A percentile compares a stretch with the other conserved stretches of the same genome.
Evolutionary conservation across 202 grass and related monocot species (phyloP).

Genomic region (Miscanthus sacchariflorus): DNA sequence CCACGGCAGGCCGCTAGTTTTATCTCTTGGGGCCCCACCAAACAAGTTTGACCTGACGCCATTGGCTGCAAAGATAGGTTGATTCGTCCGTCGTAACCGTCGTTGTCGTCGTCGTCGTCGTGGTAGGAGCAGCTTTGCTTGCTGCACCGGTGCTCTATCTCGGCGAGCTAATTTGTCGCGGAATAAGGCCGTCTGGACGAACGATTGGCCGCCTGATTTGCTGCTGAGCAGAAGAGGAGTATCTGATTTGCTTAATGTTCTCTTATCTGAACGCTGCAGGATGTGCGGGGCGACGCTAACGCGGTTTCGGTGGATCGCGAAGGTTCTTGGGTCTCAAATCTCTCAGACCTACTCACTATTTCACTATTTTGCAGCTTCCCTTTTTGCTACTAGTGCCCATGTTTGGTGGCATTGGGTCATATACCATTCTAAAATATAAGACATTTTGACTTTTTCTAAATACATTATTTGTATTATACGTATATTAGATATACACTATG

Average conservation of each 20-base stretch:
- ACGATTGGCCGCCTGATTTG: background rate
- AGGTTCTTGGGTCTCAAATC: background rate
- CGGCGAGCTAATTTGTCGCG: background rate
- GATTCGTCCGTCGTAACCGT: too few species aligned
- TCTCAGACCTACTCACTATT: too few species aligned
- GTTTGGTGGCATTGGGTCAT: too few species aligned
- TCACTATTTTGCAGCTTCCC: too few species aligned
- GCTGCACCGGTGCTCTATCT: background rate
- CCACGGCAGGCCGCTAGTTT: constrained; percentile 22
- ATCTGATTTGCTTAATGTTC: background rate
- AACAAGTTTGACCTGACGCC: constrained; percentile 6
- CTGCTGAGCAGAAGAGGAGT: background rate
- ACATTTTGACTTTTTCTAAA: too few species aligned
- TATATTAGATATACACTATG: too few species aligned
- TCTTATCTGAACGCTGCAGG: background rate
- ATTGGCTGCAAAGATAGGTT: constrained; percentile 8
- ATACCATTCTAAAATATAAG: too few species aligned
- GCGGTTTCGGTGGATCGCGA: background rate
- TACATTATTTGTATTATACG: too few species aligned
- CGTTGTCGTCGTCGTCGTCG: background rate
- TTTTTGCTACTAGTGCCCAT: too few species aligned
- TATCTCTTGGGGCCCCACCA: background rate
- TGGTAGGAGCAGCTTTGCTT: constrained; percentile 2
- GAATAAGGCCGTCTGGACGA: background rate
- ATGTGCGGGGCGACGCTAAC: background rate